Conservation (phyloP, 2,329 filamentous ascomycete species). For the Bimuria novae-zelandiae region DNA sequence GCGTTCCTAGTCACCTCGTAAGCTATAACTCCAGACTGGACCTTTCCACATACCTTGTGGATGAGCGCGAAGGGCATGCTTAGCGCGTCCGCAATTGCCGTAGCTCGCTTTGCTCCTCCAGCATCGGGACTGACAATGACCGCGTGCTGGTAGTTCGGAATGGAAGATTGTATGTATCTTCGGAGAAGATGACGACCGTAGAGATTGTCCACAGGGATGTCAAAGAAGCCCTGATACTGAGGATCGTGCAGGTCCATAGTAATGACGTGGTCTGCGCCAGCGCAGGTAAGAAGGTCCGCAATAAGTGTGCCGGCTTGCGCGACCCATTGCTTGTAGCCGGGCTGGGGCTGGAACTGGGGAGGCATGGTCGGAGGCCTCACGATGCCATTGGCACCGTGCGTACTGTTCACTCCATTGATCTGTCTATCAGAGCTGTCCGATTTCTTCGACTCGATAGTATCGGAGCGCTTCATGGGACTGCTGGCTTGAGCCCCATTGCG, state of each 20-base stretch:
- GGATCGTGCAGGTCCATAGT: constrained; percentile 92
- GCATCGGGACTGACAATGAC: constrained; percentile 97
- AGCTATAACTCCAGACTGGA: constrained; percentile 8
- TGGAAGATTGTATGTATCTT: constrained; percentile 75
- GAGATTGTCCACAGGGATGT: constrained; percentile 97
- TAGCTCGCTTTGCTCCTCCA: constrained; percentile 93
- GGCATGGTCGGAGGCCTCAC: constrained; percentile 51
- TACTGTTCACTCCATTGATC: constrained; percentile 34
- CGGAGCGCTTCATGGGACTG: constrained; percentile 39
- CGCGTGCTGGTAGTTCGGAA: constrained; percentile 80
- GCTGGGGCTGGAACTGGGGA: constrained; percentile 74
- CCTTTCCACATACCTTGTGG: constrained; percentile 74
- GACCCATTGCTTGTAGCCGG: constrained; percentile 98
- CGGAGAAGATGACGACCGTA: constrained; percentile 79
- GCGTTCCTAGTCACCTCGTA: constrained; percentile 68
- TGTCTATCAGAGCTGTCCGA: constrained; percentile 25
- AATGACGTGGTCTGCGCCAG: constrained; percentile 94
- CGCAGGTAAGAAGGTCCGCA: constrained; percentile 91
- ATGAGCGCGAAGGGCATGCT: constrained; percentile 97
- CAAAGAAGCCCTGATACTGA: constrained; percentile 98
- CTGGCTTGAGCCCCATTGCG: constrained; percentile 48
- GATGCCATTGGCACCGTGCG: constrained; percentile 22
- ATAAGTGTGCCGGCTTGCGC: constrained; percentile 95
- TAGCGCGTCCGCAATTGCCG: constrained; percentile 89
- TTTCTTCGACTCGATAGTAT: constrained; percentile 39